Percentiles rank a stretch among this genome's conserved stretches.
phyloP scores from a whole-genome alignment of 139 green algal species.

The Ostreobium quekettii region DNA sequence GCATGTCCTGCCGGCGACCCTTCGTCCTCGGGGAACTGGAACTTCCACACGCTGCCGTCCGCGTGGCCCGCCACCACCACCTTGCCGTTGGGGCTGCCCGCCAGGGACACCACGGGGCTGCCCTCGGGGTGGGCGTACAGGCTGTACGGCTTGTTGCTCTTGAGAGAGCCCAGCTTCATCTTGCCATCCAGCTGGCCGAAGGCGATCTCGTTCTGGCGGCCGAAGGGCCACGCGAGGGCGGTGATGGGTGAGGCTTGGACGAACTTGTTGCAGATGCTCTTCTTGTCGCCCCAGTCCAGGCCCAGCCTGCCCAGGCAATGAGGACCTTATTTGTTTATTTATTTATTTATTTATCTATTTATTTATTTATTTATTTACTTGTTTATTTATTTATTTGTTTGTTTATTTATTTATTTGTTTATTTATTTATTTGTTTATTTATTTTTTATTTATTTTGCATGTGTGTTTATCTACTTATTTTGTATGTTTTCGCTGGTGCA shows the following conservation, averaged over 20 bases:
- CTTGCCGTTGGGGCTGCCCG: slow-evolving; percentile 42
- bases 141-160: slow-evolving; percentile 63
- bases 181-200: slow-evolving; percentile 70
- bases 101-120: slow-evolving; percentile 52
- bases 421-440: too few relatives aligned
- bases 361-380: too few relatives aligned
- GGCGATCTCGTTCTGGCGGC: slow-evolving; percentile 47
- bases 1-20: slow-evolving; percentile 16
- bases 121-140: slow-evolving; percentile 59
- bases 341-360: too few relatives aligned
- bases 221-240: slow-evolving; percentile 52
- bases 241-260: slow-evolving; percentile 44
- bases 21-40: slow-evolving; percentile 53
- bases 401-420: too few relatives aligned
- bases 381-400: too few relatives aligned
- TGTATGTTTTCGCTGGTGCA: too few relatives aligned
- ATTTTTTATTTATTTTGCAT: too few relatives aligned
- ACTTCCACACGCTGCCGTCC: slow-evolving; percentile 64
- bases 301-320: slow-evolving; percentile 29
- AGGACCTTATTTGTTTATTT: neutral
- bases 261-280: slow-evolving; percentile 87
- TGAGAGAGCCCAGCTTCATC: slow-evolving; percentile 54
- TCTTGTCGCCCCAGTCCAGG: slow-evolving; percentile 66
- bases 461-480: too few relatives aligned
- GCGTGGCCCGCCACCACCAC: slow-evolving; percentile 52